Evolutionary conservation across 179 eudicot genomes (phyloP).

Genomic region (Beta macrorhiza): DNA sequence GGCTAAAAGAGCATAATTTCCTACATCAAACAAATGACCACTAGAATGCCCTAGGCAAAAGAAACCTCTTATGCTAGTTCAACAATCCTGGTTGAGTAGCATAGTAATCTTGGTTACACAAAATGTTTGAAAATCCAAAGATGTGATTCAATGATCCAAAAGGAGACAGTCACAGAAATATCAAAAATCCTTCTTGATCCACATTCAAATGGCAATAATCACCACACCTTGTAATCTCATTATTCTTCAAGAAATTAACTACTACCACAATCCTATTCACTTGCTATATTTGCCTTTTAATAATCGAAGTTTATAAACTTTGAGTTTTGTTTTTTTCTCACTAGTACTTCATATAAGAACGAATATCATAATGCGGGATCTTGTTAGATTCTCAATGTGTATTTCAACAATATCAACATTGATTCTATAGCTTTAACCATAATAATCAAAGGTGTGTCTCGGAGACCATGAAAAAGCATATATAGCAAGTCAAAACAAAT

Average conservation of each 20-base stretch:
- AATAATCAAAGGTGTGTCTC: too few species aligned
- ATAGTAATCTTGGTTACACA: background rate
- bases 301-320: too few species aligned
- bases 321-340: too few species aligned
- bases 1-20: background rate
- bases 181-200: background rate
- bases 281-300: too few species aligned
- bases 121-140: background rate
- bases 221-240: background rate
- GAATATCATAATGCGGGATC: too few species aligned
- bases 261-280: background rate
- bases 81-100: background rate
- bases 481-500: too few species aligned
- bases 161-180: background rate
- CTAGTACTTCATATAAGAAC: too few species aligned
- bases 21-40: background rate
- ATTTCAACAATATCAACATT: too few species aligned
- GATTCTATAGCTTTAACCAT: too few species aligned
- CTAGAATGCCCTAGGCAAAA: background rate
- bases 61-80: background rate
- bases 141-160: background rate
- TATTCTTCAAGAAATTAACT: background rate
- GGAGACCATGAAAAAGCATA: too few species aligned
- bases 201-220: background rate
- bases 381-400: too few species aligned